A percentile compares a stretch with the other conserved stretches of the same genome.
Evolutionary conservation across 1,284 basidiomycete species (phyloP).

Genomic region (Ganoderma sinense): DNA sequence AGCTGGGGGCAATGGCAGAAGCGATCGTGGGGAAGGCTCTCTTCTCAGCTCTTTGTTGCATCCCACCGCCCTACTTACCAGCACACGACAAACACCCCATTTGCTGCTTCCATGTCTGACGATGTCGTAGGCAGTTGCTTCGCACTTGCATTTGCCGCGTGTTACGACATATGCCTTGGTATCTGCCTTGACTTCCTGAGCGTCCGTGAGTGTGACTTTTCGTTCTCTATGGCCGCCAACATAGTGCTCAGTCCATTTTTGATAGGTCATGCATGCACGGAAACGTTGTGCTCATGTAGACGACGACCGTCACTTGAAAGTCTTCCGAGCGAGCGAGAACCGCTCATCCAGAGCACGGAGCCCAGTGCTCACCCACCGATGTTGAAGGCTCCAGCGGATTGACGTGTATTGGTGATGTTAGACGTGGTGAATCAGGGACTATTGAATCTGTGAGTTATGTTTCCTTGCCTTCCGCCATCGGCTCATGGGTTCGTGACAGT

Average conservation of each 20-base stretch:
- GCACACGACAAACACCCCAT: neutral
- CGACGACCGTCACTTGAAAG: neutral
- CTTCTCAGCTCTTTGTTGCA: neutral
- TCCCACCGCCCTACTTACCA: neutral
- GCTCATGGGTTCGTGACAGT: neutral
- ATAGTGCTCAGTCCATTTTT: neutral
- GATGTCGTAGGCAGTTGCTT: slow-evolving; percentile 28
- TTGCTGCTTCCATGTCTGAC: slow-evolving; percentile 30
- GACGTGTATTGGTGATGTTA: too few species aligned
- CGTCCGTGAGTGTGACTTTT: slow-evolving; percentile 28
- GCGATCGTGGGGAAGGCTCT: neutral
- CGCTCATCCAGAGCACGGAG: slow-evolving; percentile 9
- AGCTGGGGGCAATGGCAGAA: neutral
- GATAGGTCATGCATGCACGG: slow-evolving; percentile 22
- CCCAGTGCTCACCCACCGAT: slow-evolving; percentile 14
- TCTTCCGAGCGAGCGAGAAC: slow-evolving; percentile 6
- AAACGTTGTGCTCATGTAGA: slow-evolving; percentile 15
- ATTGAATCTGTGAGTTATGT: neutral
- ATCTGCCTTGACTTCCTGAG: slow-evolving; percentile 34
- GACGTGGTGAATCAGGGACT: neutral
- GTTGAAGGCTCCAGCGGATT: slow-evolving; percentile 1
- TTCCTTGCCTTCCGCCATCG: neutral
- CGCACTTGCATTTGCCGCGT: slow-evolving; percentile 22
- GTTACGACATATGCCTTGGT: slow-evolving; percentile 27
- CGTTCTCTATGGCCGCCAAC: neutral